Evolutionary conservation across 2,329 filamentous ascomycete species (phyloP).

Genomic region (Arthrobotrys conoides): DNA sequence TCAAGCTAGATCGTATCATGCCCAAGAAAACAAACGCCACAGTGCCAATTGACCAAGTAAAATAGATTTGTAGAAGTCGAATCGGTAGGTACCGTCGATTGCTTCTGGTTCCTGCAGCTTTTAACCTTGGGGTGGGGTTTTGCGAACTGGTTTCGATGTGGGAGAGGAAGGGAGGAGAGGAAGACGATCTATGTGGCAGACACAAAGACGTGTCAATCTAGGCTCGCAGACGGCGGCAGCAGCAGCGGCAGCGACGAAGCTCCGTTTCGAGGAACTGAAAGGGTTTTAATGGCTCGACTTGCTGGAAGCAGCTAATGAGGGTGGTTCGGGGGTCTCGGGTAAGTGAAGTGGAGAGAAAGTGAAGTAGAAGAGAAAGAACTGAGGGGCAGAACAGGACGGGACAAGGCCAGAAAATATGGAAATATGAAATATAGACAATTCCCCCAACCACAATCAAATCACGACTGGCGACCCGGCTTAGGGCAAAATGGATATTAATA

Average conservation of each 20-base stretch:
- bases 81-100: not conserved
- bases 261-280: slow-evolving; percentile 31
- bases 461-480: not conserved
- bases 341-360: slow-evolving; percentile 5
- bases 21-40: slow-evolving; percentile 14
- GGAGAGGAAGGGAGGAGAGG: slow-evolving; percentile 7
- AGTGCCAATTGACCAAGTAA: not conserved
- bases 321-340: slow-evolving; percentile 54
- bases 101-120: slow-evolving; percentile 4
- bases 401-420: not conserved
- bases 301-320: slow-evolving; percentile 48
- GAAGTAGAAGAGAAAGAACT: slow-evolving; percentile 20
- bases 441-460: not conserved
- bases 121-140: not conserved
- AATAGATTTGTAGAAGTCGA: not conserved
- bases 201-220: slow-evolving; percentile 50
- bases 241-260: slow-evolving; percentile 32
- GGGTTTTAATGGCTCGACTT: slow-evolving; percentile 39
- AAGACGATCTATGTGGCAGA: slow-evolving; percentile 32
- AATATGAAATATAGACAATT: slow-evolving; percentile 8
- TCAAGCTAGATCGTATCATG: not conserved
- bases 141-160: slow-evolving; percentile 3
- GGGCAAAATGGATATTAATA: not conserved
- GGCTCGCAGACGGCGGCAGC: slow-evolving; percentile 20
- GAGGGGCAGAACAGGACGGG: slow-evolving; percentile 16